phyloP scores from a whole-genome alignment of 495 filamentous ascomycete species.

The Podospora pseudoanserina region DNA sequence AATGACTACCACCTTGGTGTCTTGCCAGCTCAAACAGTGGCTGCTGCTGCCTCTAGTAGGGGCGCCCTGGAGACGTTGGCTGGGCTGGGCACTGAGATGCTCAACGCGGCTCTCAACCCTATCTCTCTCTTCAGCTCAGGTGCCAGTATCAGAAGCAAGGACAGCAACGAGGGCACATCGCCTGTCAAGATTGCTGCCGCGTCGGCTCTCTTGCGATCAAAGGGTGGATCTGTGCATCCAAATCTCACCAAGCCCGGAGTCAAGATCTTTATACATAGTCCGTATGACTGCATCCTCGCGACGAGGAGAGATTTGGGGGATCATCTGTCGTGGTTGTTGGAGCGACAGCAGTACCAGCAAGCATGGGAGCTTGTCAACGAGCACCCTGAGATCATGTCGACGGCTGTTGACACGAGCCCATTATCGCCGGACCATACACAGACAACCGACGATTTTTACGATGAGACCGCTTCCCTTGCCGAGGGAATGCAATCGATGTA shows the following conservation, averaged over 20 bases:
- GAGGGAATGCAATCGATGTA: slow-evolving; percentile 51
- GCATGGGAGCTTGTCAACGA: slow-evolving; percentile 86
- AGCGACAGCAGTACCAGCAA: slow-evolving; percentile 71
- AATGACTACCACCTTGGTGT: slow-evolving; percentile 89
- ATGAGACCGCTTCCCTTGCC: slow-evolving; percentile 65
- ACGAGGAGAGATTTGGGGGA: slow-evolving; percentile 80
- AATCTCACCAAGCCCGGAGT: slow-evolving; percentile 61
- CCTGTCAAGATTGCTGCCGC: slow-evolving; percentile 27
- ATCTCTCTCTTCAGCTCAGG: slow-evolving; percentile 79
- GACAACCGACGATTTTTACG: slow-evolving; percentile 71
- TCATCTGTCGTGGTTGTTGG: slow-evolving; percentile 78
- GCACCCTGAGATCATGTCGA: slow-evolving; percentile 68
- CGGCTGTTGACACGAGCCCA: slow-evolving; percentile 34
- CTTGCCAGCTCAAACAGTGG: slow-evolving; percentile 66
- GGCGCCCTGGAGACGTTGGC: slow-evolving; percentile 65
- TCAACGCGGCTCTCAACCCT: slow-evolving; percentile 82
- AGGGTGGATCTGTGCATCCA: slow-evolving; percentile 40
- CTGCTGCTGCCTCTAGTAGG: slow-evolving; percentile 59
- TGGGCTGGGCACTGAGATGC: slow-evolving; percentile 57
- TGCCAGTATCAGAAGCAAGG: slow-evolving; percentile 74
- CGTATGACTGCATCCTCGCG: slow-evolving; percentile 88
- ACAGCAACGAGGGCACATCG: slow-evolving; percentile 50
- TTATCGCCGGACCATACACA: slow-evolving; percentile 48
- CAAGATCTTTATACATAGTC: slow-evolving; percentile 94
- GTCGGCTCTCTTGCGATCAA: slow-evolving; percentile 19